These are phyloP conservation scores for Xerocomus potaroensis DNA, from an alignment of 768 basidiomycete genomes.

Conservation along the genomic window DNA sequence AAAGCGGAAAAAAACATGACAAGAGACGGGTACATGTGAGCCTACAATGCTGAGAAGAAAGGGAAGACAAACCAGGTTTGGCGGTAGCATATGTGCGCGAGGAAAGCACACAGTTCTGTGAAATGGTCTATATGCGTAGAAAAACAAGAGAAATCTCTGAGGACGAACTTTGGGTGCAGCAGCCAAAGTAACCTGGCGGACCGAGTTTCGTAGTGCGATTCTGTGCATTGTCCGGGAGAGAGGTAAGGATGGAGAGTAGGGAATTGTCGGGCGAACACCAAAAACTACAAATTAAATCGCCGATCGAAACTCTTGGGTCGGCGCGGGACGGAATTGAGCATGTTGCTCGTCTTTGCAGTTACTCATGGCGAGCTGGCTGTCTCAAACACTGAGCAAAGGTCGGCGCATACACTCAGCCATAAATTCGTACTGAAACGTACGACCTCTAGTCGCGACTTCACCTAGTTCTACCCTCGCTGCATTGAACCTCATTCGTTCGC, in stretches of 20 bases:
- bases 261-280: slow-evolving; percentile 32
- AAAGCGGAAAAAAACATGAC: slow-evolving; percentile 27
- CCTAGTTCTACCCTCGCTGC: slow-evolving; percentile 53
- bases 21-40: slow-evolving; percentile 5
- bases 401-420: not conserved
- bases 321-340: slow-evolving; percentile 5
- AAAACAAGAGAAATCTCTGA: slow-evolving; percentile 8
- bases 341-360: not conserved
- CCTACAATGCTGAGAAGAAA: not conserved
- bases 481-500: slow-evolving; percentile 78
- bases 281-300: slow-evolving; percentile 30
- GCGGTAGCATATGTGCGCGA: slow-evolving; percentile 94
- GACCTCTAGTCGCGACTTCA: slow-evolving; percentile 18
- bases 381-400: slow-evolving; percentile 24
- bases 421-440: slow-evolving; percentile 4
- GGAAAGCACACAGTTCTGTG: slow-evolving; percentile 42
- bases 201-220: slow-evolving; percentile 80
- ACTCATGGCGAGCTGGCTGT: slow-evolving; percentile 26
- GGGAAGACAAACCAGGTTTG: slow-evolving; percentile 76
- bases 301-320: slow-evolving; percentile 22
- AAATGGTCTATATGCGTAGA: slow-evolving; percentile 8
- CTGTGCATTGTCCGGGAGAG: slow-evolving; percentile 65
- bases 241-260: slow-evolving; percentile 42
- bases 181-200: slow-evolving; percentile 71
- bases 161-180: slow-evolving; percentile 56